phyloP scores from a whole-genome alignment of 768 basidiomycete genomes.

The Amanita rubescens region DNA sequence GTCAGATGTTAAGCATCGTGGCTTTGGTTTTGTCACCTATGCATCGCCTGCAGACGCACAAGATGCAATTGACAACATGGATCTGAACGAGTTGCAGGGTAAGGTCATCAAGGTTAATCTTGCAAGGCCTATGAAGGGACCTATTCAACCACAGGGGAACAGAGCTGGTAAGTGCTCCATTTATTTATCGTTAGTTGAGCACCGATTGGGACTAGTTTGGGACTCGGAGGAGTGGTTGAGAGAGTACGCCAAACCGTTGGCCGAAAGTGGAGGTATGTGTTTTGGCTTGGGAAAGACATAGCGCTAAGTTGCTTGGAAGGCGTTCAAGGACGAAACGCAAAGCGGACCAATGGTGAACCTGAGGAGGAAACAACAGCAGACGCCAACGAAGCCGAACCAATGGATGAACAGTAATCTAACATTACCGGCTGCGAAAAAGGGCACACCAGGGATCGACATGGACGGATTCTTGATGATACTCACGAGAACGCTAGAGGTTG shows the following conservation, averaged over 20 bases:
- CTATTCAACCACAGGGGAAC: conserved; percentile 60
- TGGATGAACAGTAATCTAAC: conserved; percentile 48
- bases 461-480: background rate
- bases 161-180: conserved; percentile 54
- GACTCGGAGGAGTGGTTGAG: conserved; percentile 92
- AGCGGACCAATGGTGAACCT: conserved; percentile 16
- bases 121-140: conserved; percentile 74
- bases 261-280: conserved; percentile 61
- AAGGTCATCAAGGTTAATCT: conserved; percentile 77
- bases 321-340: conserved; percentile 45
- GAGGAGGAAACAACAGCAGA: conserved; percentile 23
- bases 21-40: conserved; percentile 92
- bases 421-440: too few species aligned
- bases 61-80: conserved; percentile 99
- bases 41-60: conserved; percentile 76
- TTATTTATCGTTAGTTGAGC: background rate
- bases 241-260: conserved; percentile 71
- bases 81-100: conserved; percentile 81
- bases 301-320: conserved; percentile 24
- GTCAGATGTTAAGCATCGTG: conserved; percentile 76
- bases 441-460: conserved; percentile 8
- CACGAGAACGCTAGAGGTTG: background rate
- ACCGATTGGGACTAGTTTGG: conserved; percentile 61
- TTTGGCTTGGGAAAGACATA: background rate
- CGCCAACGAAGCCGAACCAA: conserved; percentile 40